These are phyloP conservation scores for Pleurotus tuber-regium DNA, from an alignment of 768 basidiomycete species.

Conservation along the genomic window DNA sequence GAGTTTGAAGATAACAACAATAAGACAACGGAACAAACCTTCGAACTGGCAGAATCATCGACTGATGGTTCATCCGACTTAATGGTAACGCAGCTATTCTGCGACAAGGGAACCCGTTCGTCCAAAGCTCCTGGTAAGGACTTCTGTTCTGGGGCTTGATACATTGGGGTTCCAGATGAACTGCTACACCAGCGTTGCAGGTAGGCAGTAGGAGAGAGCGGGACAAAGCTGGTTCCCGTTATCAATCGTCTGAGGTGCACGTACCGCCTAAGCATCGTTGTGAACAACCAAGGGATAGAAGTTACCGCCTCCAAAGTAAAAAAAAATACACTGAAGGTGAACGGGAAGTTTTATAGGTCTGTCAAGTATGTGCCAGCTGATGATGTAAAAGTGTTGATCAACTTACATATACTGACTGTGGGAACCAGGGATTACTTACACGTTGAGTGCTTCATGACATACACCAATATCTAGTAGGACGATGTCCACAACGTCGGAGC, in stretches of 20 bases:
- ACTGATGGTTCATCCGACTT: not conserved
- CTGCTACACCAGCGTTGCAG: slow-evolving; percentile 8
- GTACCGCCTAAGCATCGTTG: slow-evolving; percentile 9
- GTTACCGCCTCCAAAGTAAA: not conserved
- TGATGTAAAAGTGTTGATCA: too few species aligned
- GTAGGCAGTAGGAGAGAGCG: not conserved
- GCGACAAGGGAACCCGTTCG: too few species aligned
- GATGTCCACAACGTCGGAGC: slow-evolving; percentile 35
- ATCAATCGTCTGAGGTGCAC: slow-evolving; percentile 1
- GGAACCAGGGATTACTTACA: too few species aligned
- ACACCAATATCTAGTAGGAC: too few species aligned
- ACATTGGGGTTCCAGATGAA: not conserved
- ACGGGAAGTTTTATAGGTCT: too few species aligned
- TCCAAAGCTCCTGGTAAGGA: too few species aligned
- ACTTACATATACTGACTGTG: too few species aligned
- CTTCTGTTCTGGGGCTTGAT: too few species aligned
- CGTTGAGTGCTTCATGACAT: too few species aligned
- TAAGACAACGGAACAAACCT: not conserved
- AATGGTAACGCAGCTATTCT: not conserved
- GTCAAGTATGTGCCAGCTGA: too few species aligned
- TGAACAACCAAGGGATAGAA: not conserved
- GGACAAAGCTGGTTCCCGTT: not conserved
- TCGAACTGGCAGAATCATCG: not conserved
- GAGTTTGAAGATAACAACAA: not conserved
- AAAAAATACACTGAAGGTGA: too few species aligned